phyloP scores from a whole-genome alignment of 2,329 filamentous ascomycete genomes.

The Trichothecium roseum region DNA sequence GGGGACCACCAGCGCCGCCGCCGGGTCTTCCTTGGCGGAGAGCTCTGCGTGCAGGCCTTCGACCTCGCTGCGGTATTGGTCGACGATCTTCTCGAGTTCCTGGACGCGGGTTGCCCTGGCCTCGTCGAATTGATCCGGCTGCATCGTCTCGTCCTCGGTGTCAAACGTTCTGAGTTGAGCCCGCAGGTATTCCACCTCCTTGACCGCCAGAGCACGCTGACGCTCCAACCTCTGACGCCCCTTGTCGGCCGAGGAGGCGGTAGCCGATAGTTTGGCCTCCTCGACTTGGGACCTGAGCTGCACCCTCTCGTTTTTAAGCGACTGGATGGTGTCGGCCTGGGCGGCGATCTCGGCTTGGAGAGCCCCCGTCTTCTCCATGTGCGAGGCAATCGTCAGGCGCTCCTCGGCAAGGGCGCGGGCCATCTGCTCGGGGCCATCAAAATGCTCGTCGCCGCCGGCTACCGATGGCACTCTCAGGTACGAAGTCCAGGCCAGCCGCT shows the following conservation, averaged over 20 bases:
- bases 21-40: constrained; percentile 28
- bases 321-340: constrained; percentile 64
- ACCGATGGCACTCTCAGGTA: constrained; percentile 64
- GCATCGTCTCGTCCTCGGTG: constrained; percentile 77
- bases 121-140: constrained; percentile 68
- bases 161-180: constrained; percentile 86
- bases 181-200: constrained; percentile 89
- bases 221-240: constrained; percentile 68
- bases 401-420: constrained; percentile 78
- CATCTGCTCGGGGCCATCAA: constrained; percentile 79
- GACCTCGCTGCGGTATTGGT: constrained; percentile 76
- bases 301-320: constrained; percentile 59
- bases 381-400: constrained; percentile 64
- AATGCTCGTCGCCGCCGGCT: constrained; percentile 51
- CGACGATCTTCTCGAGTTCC: constrained; percentile 76
- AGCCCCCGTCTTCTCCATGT: constrained; percentile 71
- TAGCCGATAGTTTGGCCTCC: constrained; percentile 46
- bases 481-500: constrained; percentile 75
- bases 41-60: constrained; percentile 65
- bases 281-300: constrained; percentile 60
- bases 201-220: constrained; percentile 73
- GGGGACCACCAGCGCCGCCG: constrained; percentile 18
- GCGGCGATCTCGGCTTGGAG: constrained; percentile 69
- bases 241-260: constrained; percentile 48
- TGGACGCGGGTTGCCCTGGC: constrained; percentile 64